Evolutionary conservation across 2,329 filamentous ascomycete species (phyloP).

Genomic region (Colletotrichum sp.): DNA sequence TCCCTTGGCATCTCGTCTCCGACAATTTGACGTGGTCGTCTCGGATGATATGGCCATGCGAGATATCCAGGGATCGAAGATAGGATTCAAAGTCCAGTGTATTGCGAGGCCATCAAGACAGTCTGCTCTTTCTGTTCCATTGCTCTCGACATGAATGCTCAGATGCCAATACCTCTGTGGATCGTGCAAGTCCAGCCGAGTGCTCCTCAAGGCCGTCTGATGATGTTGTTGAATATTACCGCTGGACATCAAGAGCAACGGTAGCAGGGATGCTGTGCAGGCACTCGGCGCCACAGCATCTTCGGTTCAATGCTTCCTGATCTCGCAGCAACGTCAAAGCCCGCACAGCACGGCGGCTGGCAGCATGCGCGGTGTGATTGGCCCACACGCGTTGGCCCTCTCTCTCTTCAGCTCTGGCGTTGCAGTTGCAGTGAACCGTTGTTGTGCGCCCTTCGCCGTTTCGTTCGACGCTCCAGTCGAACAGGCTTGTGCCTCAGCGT

Average conservation of each 20-base stretch:
- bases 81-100: neutral
- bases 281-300: neutral
- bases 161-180: neutral
- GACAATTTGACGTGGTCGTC: neutral
- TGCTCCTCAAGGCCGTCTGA: neutral
- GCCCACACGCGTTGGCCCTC: neutral
- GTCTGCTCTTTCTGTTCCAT: neutral
- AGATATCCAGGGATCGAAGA: neutral
- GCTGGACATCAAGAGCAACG: neutral
- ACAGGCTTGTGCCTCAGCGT: neutral
- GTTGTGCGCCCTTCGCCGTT: neutral
- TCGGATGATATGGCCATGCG: neutral
- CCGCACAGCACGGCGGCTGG: neutral
- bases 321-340: conserved; percentile 3
- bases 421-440: neutral
- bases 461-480: neutral
- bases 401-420: neutral
- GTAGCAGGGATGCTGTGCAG: neutral
- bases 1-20: neutral
- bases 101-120: neutral
- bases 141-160: neutral
- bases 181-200: neutral
- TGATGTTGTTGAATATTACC: neutral
- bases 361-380: neutral
- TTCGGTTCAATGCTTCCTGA: neutral